Evolutionary conservation across 2,329 filamentous ascomycete species (phyloP).

Genomic region (Phaeosphaeriaceae sp.): DNA sequence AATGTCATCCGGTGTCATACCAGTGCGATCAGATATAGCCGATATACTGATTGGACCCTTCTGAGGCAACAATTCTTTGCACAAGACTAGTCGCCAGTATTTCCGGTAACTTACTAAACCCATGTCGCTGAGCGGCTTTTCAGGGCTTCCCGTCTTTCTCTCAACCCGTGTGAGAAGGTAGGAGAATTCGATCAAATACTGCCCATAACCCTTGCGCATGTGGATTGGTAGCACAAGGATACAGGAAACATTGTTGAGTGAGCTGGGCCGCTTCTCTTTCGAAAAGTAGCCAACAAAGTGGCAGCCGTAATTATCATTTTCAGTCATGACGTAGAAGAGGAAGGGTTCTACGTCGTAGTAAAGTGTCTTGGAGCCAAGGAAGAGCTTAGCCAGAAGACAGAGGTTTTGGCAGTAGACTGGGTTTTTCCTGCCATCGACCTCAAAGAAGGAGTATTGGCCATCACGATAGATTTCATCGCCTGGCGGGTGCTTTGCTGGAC

Average conservation of each 20-base stretch:
- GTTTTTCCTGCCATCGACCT: slow-evolving; percentile 96
- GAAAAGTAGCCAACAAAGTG: slow-evolving; percentile 99
- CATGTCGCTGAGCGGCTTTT: slow-evolving; percentile 98
- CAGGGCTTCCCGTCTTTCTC: slow-evolving; percentile 90
- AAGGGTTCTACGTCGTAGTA: slow-evolving; percentile 99
- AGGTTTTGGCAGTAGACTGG: slow-evolving; percentile 99
- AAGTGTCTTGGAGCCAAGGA: slow-evolving; percentile 96
- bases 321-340: slow-evolving; percentile 95
- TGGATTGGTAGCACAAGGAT: slow-evolving; percentile 96
- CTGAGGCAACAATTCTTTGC: slow-evolving; percentile 76
- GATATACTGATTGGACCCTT: slow-evolving; percentile 63
- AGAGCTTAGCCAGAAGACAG: slow-evolving; percentile 92
- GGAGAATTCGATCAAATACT: slow-evolving; percentile 96
- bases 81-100: slow-evolving; percentile 92
- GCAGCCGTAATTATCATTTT: slow-evolving; percentile 88
- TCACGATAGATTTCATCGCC: slow-evolving; percentile 98
- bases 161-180: slow-evolving; percentile 94
- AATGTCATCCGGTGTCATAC: slow-evolving; percentile 95
- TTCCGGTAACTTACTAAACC: slow-evolving; percentile 95
- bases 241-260: slow-evolving; percentile 96
- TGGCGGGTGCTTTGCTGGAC: slow-evolving; percentile 92
- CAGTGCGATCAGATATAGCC: slow-evolving; percentile 83
- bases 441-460: slow-evolving; percentile 90
- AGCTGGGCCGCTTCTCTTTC: slow-evolving; percentile 94
- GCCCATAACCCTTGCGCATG: slow-evolving; percentile 95